Evolutionary conservation across 768 basidiomycete species (phyloP).

Genomic region (Leucocoprinus birnbaumii): DNA sequence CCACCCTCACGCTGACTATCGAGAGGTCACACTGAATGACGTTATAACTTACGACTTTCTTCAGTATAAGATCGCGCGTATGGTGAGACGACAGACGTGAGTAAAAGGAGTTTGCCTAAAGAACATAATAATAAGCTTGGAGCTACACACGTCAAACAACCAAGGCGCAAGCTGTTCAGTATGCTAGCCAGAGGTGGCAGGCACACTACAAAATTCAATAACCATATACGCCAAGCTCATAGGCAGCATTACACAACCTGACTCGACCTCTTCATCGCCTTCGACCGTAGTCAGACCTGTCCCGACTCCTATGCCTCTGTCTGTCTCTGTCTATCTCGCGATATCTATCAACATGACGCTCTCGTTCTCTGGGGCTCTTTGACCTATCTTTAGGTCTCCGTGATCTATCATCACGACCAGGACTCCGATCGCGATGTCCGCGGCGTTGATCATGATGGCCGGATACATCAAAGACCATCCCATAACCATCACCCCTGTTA

Average conservation of each 20-base stretch:
- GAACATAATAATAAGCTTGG: no score
- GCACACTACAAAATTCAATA: background rate
- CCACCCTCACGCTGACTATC: no score
- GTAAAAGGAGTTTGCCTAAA: no score
- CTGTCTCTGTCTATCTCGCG: constrained; percentile 24
- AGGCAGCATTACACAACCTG: background rate
- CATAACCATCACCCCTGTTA: constrained; percentile 45
- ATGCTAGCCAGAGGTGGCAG: no score
- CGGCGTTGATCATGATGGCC: constrained; percentile 33
- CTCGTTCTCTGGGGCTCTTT: constrained; percentile 30
- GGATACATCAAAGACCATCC: constrained; percentile 86
- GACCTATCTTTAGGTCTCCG: constrained; percentile 27
- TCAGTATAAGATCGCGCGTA: no score
- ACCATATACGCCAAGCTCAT: background rate
- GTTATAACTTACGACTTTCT: no score
- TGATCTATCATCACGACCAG: constrained; percentile 30
- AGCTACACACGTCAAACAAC: no score
- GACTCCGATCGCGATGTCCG: constrained; percentile 48
- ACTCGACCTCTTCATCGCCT: background rate
- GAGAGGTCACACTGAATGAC: no score
- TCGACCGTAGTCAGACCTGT: constrained; percentile 17
- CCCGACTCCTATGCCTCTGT: constrained; percentile 24
- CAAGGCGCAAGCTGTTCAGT: no score
- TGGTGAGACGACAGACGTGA: no score
- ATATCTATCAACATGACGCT: constrained; percentile 23